Percentiles rank a stretch among this genome's conserved stretches.
Evolutionary conservation across 192 early-diverging fungal species (phyloP).

Genomic region (Rhizophlyctis rosea): DNA sequence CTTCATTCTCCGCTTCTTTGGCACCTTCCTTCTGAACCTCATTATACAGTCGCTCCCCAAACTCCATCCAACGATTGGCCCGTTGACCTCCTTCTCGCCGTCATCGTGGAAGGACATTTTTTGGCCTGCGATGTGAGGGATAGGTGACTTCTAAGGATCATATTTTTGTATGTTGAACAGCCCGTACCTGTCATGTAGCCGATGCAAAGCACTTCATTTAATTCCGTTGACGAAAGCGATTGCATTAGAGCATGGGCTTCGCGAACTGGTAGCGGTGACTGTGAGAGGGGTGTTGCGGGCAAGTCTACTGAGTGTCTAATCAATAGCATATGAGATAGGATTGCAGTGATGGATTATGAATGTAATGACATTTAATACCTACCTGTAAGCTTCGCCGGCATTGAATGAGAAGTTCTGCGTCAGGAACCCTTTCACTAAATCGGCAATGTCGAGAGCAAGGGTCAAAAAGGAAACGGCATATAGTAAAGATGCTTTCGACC

Average conservation of each 20-base stretch:
- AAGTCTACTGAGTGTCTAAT: not conserved
- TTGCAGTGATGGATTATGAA: too few relatives aligned
- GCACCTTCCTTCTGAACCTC: conserved; percentile 7
- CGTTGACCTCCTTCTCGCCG: conserved; percentile 6
- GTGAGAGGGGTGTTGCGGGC: not conserved
- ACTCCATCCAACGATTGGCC: conserved; percentile 12
- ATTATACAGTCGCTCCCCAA: conserved; percentile 6
- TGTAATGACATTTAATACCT: not conserved
- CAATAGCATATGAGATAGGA: too few relatives aligned
- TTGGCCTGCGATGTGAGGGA: too few relatives aligned
- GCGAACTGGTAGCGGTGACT: not conserved
- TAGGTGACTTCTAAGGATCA: too few relatives aligned
- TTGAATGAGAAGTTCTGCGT: conserved; percentile 11
- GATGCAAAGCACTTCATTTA: conserved; percentile 3
- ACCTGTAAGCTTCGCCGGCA: conserved; percentile 3
- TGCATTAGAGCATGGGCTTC: too few relatives aligned
- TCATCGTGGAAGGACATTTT: conserved; percentile 14
- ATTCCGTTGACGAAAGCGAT: not conserved
- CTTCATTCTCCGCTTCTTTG: too few relatives aligned
- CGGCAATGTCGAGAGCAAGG: too few relatives aligned
- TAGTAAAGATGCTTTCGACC: too few relatives aligned
- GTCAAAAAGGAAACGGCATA: too few relatives aligned
- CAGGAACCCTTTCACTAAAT: conserved; percentile 11
- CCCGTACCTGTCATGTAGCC: too few relatives aligned
- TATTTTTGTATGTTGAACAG: too few relatives aligned